Percentiles rank a stretch among this genome's conserved stretches.
Evolutionary conservation across 2,329 filamentous ascomycete genomes (phyloP).

Genomic region (Thermochaetoides dissita): DNA sequence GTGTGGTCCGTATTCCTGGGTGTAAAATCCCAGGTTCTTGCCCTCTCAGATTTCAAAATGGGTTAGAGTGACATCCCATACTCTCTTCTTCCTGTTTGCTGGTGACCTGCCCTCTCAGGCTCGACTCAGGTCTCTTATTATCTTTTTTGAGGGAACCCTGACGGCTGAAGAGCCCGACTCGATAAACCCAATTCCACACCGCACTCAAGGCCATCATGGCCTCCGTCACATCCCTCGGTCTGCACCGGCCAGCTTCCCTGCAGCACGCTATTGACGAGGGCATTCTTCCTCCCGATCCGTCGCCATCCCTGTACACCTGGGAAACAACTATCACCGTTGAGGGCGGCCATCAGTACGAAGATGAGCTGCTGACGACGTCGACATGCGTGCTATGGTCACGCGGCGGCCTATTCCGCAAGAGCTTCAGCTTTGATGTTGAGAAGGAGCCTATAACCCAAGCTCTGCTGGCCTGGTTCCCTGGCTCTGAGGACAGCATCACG

Average conservation of each 20-base stretch:
- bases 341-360: conserved; percentile 39
- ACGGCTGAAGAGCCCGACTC: too few relatives aligned
- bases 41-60: too few relatives aligned
- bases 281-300: conserved; percentile 55
- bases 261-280: conserved; percentile 71
- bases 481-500: conserved; percentile 25
- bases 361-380: conserved; percentile 67
- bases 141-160: too few relatives aligned
- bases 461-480: conserved; percentile 68
- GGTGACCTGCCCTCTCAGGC: too few relatives aligned
- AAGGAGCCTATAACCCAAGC: conserved; percentile 78
- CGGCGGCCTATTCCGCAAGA: conserved; percentile 69
- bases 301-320: conserved; percentile 60
- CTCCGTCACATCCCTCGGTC: conserved; percentile 74
- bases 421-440: conserved; percentile 75
- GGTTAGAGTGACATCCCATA: too few relatives aligned
- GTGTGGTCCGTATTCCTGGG: too few relatives aligned
- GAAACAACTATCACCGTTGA: conserved; percentile 37
- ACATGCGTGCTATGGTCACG: conserved; percentile 79
- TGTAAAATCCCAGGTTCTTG: too few relatives aligned
- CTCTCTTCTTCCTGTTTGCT: too few relatives aligned
- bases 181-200: too few relatives aligned
- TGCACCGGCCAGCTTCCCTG: conserved; percentile 77
- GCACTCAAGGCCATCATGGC: conserved; percentile 47
- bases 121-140: too few relatives aligned